Evolutionary conservation across 2,329 filamentous ascomycete species (phyloP), one percentile per base, ranked within the genome.

Genomic region (Huntiella savannae): DNA sequence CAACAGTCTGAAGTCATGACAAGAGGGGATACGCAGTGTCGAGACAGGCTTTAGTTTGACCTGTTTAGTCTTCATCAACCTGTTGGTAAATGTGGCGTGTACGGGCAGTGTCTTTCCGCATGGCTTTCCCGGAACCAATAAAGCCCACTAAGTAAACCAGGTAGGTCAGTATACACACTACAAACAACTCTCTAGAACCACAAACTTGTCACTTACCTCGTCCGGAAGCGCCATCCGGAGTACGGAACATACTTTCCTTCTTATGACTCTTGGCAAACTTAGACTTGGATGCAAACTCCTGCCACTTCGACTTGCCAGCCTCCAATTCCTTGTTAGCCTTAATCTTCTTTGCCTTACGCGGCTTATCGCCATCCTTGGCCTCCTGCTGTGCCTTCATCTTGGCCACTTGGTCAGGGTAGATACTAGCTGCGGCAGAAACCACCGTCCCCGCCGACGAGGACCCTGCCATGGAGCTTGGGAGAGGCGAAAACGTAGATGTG

Each of bases 221-320:
- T 49, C 82, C 87, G 56, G 84, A 75, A 17, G 91, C 73, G 51
- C 84, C 79, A 32, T 93, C 86, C 0, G 86, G 85, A 2, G 87
- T 95, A 40, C 87, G 78, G 60, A 95, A 95, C 87, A 95, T 95
- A 69, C 85, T 93, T 42, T 94, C 84, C 64, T 94, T 94, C 66
- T 88, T 88, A 37, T 65, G 63, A 4, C 64, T 53, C 60, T 79
- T 80, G 53, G 68, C 74, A 52, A 75, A 67, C 58, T 84, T 87
- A 40, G 70, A 73, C 60, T 92, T 94, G 57, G 71, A 69, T 53
- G 77, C 82, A 61, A 94, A 98, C 52, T 92, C 83, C 59, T 95
- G 82, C 91, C 91, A 98, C 59, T 91, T 94, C 57, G 66, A 82
- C 68, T 94, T 93, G 57, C 82, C 80, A 52, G 78, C 82, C 65